Percentiles rank a stretch among this genome's conserved stretches.
Conservation (phyloP, 305 asterid genomes). For the Coffea humblotiana region DNA sequence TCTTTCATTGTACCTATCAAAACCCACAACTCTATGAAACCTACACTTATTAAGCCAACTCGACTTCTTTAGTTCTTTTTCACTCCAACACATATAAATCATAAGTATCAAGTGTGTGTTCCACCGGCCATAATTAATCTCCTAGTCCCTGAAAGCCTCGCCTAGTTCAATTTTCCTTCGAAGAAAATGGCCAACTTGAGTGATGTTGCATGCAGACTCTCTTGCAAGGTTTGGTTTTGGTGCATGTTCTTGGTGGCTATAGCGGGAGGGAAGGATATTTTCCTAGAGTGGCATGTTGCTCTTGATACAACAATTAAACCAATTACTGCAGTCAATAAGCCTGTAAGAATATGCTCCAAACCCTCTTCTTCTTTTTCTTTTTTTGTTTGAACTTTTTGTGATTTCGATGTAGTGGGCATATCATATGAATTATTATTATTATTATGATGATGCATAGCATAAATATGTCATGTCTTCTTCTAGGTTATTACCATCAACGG, state of each 20-base stretch:
- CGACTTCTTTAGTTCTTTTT: too few species aligned
- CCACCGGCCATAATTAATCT: too few species aligned
- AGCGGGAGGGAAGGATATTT: slow-evolving; percentile 38
- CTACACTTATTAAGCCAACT: too few species aligned
- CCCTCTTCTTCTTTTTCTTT: too few species aligned
- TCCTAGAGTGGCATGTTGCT: slow-evolving; percentile 57
- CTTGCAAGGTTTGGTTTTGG: neutral
- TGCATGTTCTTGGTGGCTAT: neutral
- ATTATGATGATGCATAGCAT: too few species aligned
- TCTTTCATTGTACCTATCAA: too few species aligned
- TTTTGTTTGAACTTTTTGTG: neutral
- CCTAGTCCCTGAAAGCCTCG: too few species aligned
- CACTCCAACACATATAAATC: too few species aligned
- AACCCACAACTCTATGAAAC: too few species aligned
- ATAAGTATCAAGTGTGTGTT: too few species aligned
- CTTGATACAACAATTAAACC: slow-evolving; percentile 39
- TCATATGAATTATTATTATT: too few species aligned
- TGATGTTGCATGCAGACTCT: neutral
- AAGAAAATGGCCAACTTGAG: neutral
- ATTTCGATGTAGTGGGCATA: neutral
- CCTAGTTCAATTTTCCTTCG: neutral
- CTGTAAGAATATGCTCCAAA: slow-evolving; percentile 31
- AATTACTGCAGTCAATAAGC: slow-evolving; percentile 32
- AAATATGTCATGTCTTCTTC: neutral
- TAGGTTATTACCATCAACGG: slow-evolving; percentile 72